Percentiles rank a stretch among this genome's conserved stretches.
Conservation (phyloP, 306 rosid genomes). For the Rubus idaeus region DNA sequence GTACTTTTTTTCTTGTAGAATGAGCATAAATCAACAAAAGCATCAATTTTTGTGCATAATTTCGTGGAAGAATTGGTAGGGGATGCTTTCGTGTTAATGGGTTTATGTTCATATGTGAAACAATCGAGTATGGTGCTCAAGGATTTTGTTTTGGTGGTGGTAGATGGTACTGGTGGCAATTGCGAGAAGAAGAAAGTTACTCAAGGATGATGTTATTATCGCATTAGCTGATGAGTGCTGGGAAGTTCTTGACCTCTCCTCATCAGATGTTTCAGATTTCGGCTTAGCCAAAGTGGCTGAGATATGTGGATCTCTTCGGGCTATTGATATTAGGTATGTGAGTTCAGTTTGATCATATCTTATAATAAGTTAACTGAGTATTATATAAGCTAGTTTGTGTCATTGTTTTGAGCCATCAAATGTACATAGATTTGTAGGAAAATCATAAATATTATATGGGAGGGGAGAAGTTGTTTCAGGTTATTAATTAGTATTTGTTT, state of each 20-base stretch:
- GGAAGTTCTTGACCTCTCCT: conserved; percentile 81
- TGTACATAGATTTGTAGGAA: not conserved
- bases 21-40: not conserved
- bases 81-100: not conserved
- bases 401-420: not conserved
- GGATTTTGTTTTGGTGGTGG: conserved; percentile 15
- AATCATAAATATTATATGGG: not conserved
- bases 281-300: conserved; percentile 66
- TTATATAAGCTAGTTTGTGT: not conserved
- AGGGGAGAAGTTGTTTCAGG: not conserved
- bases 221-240: conserved; percentile 75
- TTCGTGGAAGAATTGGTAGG: not conserved
- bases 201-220: conserved; percentile 65
- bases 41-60: not conserved
- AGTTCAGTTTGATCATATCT: not conserved
- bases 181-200: conserved; percentile 74
- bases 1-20: conserved; percentile 22
- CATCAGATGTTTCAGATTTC: conserved; percentile 80
- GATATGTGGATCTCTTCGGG: conserved; percentile 60
- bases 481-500: not conserved
- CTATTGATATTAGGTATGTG: conserved; percentile 78
- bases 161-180: conserved; percentile 73
- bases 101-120: not conserved
- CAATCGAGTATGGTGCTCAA: not conserved
- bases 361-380: not conserved